Evolutionary conservation across 441 rosid species (phyloP).

Genomic region (Geranium incanum): DNA sequence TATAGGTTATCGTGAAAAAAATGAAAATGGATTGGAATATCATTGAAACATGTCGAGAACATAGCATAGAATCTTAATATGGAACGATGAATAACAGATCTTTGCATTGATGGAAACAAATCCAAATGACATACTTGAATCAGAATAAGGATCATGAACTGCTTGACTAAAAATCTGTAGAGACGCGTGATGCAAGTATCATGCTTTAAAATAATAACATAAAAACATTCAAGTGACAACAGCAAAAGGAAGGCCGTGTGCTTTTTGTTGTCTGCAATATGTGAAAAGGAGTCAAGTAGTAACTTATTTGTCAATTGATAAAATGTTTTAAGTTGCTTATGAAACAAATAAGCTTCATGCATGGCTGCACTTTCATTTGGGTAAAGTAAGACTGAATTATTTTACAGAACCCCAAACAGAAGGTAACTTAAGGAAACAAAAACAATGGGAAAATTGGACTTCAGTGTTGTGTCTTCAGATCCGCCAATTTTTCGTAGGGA

Average conservation of each 20-base stretch:
- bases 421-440: neutral
- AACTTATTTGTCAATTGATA: conserved; percentile 7
- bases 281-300: conserved; percentile 3
- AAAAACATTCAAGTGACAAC: neutral
- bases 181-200: neutral
- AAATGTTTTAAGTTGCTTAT: conserved; percentile 2
- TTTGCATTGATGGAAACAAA: conserved; percentile 6
- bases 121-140: conserved; percentile 6
- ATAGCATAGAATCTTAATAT: neutral
- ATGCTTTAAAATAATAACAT: conserved; percentile 4
- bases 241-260: conserved; percentile 2
- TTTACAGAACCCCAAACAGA: neutral
- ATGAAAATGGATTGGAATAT: neutral
- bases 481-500: conserved; percentile 6
- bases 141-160: conserved; percentile 5
- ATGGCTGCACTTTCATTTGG: neutral
- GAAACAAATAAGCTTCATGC: neutral
- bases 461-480: neutral
- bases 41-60: neutral
- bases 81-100: neutral
- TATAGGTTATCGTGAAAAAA: conserved; percentile 5
- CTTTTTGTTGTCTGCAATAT: neutral
- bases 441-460: neutral
- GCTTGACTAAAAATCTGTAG: neutral
- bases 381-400: conserved; percentile 2